Conservation (phyloP, 2,329 filamentous ascomycete genomes). For the Dactylonectria estremocensis region DNA sequence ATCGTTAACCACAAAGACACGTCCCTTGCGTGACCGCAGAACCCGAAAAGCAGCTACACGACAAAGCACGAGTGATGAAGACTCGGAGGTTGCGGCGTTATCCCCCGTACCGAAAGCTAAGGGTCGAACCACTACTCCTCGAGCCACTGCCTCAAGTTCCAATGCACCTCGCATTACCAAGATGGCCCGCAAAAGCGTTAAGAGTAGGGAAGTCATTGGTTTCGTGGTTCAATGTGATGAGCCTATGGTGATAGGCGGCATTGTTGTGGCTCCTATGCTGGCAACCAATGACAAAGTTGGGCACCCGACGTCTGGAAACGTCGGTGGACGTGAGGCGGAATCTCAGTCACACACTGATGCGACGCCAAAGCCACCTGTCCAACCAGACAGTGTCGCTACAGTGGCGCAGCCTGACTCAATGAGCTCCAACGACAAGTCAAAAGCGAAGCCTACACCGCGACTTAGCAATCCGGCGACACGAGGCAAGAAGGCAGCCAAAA, state of each 20-base stretch:
- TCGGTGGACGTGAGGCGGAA: constrained; percentile 1
- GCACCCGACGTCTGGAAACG: constrained; percentile 12
- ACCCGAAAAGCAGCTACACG: constrained; percentile 9
- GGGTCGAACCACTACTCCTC: constrained; percentile 7
- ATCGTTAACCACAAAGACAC: neutral
- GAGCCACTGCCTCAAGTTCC: constrained; percentile 20
- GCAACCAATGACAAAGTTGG: neutral
- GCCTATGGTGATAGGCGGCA: constrained; percentile 21
- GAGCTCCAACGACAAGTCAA: constrained; percentile 24
- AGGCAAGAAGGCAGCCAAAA: constrained; percentile 68
- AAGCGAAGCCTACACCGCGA: constrained; percentile 37
- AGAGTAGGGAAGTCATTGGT: constrained; percentile 64
- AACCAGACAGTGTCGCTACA: neutral
- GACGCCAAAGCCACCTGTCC: neutral
- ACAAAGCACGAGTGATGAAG: constrained; percentile 19
- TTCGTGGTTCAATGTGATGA: constrained; percentile 47
- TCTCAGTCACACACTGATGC: constrained; percentile 15
- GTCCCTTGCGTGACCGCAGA: neutral
- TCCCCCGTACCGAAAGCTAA: constrained; percentile 10
- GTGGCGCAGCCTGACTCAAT: constrained; percentile 13
- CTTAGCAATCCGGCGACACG: constrained; percentile 66
- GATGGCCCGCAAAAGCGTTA: constrained; percentile 60
- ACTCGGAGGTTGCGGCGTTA: constrained; percentile 8
- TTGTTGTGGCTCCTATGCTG: neutral
- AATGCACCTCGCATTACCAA: constrained; percentile 56